Conservation (phyloP, 768 basidiomycete species). For the Boletus rex-veris region DNA sequence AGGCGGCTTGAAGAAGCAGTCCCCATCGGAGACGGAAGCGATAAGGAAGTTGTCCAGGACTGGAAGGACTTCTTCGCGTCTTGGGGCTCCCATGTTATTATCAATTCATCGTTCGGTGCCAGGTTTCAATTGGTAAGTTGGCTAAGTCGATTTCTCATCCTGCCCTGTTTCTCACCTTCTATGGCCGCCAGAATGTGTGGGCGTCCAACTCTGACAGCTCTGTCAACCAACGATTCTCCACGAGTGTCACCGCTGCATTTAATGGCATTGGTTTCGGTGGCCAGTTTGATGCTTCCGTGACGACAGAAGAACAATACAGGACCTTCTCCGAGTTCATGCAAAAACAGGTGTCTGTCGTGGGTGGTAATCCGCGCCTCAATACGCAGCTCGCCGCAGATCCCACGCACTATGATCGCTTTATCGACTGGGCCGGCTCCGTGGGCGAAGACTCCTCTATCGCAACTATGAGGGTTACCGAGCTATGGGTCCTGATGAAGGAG, state of each 20-base stretch:
- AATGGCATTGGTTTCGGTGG: no score
- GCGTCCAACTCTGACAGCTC: background rate
- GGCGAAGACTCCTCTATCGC: background rate
- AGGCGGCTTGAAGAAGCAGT: background rate
- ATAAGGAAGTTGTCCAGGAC: background rate
- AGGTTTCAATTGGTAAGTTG: no score
- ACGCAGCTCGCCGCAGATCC: conserved; percentile 4
- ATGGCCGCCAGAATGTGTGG: background rate
- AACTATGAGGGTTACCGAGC: background rate
- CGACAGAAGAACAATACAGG: background rate
- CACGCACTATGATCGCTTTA: background rate
- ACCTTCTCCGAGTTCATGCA: background rate
- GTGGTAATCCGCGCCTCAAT: background rate
- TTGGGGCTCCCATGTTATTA: conserved; percentile 2
- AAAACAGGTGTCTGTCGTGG: conserved; percentile 4
- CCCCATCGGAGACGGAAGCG: conserved; percentile 2
- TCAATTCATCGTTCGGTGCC: conserved; percentile 1
- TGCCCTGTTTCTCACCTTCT: no score
- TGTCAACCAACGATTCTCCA: no score
- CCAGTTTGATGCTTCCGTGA: background rate
- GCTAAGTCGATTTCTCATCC: no score
- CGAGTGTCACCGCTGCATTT: no score
- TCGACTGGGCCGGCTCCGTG: background rate
- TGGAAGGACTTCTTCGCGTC: conserved; percentile 3
- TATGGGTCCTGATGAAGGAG: conserved; percentile 7